Evolutionary conservation across 805 yeast species (phyloP).

Genomic region (Candida nemodendra): DNA sequence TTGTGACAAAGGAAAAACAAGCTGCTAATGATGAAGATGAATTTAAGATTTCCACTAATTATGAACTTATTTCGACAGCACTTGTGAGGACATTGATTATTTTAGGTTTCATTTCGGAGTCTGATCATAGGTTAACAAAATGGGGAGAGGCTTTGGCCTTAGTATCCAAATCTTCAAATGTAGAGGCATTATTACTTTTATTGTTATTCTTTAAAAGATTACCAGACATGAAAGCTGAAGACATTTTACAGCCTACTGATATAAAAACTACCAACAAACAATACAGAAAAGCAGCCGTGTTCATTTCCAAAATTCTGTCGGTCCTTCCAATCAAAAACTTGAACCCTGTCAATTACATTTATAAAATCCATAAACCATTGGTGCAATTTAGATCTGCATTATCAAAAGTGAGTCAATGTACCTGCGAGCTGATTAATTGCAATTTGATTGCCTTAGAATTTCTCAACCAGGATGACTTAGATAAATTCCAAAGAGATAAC

Average conservation of each 20-base stretch:
- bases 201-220: conserved; percentile 42
- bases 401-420: conserved; percentile 46
- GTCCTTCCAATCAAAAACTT: conserved; percentile 46
- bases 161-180: conserved; percentile 29
- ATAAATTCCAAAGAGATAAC: conserved; percentile 45
- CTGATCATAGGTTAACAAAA: conserved; percentile 42
- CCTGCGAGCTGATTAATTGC: conserved; percentile 56
- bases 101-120: conserved; percentile 45
- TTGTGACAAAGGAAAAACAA: conserved; percentile 10
- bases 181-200: conserved; percentile 46
- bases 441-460: conserved; percentile 49
- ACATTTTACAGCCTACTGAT: conserved; percentile 36
- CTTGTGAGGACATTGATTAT: conserved; percentile 52
- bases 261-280: conserved; percentile 39
- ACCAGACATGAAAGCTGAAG: conserved; percentile 40
- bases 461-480: conserved; percentile 49
- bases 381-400: conserved; percentile 66
- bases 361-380: conserved; percentile 68
- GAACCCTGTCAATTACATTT: conserved; percentile 55
- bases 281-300: conserved; percentile 33
- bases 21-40: conserved; percentile 21
- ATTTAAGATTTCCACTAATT: conserved; percentile 38
- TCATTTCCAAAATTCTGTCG: conserved; percentile 50
- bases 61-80: conserved; percentile 58
- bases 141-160: conserved; percentile 52